Evolutionary conservation across 2,329 filamentous ascomycete genomes (phyloP).

Genomic region (Pseudogymnoascus sp.): DNA sequence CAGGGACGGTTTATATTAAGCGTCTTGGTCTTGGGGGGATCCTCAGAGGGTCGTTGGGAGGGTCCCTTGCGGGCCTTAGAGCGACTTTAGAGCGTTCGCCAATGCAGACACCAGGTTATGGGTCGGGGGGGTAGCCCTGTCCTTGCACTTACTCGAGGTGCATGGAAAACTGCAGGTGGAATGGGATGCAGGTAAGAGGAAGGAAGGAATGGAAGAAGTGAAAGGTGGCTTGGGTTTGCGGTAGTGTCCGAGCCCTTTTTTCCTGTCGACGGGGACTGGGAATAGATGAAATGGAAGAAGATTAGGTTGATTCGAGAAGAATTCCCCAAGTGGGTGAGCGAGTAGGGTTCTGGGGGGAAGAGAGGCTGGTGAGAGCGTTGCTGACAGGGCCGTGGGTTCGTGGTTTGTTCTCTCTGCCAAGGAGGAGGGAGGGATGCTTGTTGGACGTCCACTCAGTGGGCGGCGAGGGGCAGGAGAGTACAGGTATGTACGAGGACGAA

Average conservation of each 20-base stretch:
- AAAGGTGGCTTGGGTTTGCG: not conserved
- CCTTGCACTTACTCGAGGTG: not conserved
- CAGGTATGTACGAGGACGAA: not conserved
- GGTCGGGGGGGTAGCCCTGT: not conserved
- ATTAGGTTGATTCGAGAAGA: not conserved
- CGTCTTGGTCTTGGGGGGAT: not conserved
- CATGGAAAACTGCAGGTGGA: not conserved
- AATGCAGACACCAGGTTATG: not conserved
- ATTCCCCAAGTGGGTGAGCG: not conserved
- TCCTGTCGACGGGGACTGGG: not conserved
- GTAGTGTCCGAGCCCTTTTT: not conserved
- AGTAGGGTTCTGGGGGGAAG: not conserved
- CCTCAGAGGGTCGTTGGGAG: not conserved
- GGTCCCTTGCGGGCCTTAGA: not conserved
- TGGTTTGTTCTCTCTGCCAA: not conserved
- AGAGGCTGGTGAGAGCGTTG: not conserved
- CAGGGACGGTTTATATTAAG: not conserved
- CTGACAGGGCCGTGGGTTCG: not conserved
- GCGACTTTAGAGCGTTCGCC: not conserved
- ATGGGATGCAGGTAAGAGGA: not conserved
- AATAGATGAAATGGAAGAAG: not conserved
- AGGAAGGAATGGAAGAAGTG: not conserved
- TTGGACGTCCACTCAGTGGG: not conserved
- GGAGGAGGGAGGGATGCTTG: not conserved
- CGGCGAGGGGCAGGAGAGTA: not conserved